Evolutionary conservation across 2,329 filamentous ascomycete species (phyloP).

Genomic region (Microsporum ferrugineum): DNA sequence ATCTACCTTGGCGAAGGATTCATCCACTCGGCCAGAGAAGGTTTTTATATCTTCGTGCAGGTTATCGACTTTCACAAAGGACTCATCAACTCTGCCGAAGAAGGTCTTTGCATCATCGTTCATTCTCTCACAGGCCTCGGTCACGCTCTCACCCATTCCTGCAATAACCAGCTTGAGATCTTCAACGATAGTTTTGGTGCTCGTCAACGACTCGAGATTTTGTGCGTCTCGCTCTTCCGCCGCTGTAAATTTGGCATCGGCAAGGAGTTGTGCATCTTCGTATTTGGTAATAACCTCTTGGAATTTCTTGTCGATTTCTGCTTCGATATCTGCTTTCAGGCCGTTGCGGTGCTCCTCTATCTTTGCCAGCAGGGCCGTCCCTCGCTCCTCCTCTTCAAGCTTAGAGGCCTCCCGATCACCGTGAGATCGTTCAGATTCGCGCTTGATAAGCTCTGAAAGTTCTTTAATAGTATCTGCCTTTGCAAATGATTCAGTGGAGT

Average conservation of each 20-base stretch:
- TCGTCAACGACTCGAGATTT: slow-evolving; percentile 60
- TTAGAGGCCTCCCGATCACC: slow-evolving; percentile 68
- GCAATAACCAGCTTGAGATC: slow-evolving; percentile 80
- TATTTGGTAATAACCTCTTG: slow-evolving; percentile 74
- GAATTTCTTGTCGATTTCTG: slow-evolving; percentile 64
- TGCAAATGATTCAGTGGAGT: slow-evolving; percentile 38
- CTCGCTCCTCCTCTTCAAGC: slow-evolving; percentile 58
- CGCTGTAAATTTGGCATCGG: slow-evolving; percentile 62
- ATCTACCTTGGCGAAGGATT: neutral
- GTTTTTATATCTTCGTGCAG: slow-evolving; percentile 55
- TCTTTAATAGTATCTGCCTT: slow-evolving; percentile 55
- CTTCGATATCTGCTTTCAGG: slow-evolving; percentile 43
- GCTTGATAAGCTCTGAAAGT: slow-evolving; percentile 62
- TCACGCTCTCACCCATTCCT: slow-evolving; percentile 67
- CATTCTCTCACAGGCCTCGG: slow-evolving; percentile 75
- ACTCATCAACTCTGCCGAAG: slow-evolving; percentile 69
- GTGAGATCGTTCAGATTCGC: slow-evolving; percentile 78
- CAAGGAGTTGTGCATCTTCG: slow-evolving; percentile 65
- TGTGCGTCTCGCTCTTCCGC: slow-evolving; percentile 62
- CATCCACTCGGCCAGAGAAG: neutral
- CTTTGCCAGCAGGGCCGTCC: slow-evolving; percentile 45
- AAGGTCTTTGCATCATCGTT: slow-evolving; percentile 79
- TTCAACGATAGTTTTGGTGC: slow-evolving; percentile 69
- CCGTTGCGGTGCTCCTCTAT: slow-evolving; percentile 48
- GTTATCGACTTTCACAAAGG: slow-evolving; percentile 64